Base-by-base conservation (phyloP, 768 basidiomycete species). In the Pleurotus ostreatus region DNA sequence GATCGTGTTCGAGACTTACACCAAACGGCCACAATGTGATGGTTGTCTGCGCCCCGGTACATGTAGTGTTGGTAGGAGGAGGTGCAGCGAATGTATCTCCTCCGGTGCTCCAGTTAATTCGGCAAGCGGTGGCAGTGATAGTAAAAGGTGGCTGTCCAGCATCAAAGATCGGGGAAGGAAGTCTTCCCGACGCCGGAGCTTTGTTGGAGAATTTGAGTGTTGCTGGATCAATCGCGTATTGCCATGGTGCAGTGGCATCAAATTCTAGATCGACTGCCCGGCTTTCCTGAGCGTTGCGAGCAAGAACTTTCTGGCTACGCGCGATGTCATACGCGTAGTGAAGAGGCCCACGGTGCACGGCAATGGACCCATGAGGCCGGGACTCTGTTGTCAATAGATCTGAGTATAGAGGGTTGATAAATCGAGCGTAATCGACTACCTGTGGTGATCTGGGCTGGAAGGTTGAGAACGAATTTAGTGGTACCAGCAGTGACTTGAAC, bases 291-390 rank as follows among this genome's bases (percentile, higher is more conserved):
- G 74, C 65, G 61, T 81, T 78, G 47, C 63, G 68, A 1, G 69
- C 60, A 20, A 82, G 70, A 38, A 78, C 74, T 34, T 62, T 73
- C 57, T 72, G 68, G 47, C 49, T 72, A 22, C 68, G 67, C 11
- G 72, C 61, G 53, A 73, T 82, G 65, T 82, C 80, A 58, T 77
- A 78, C 4, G 81, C 80, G 61, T 81, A 83, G 64, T 82, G 73
- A 43, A 83, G 62, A 8, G 80, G 78, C 13, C 80, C 81, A 6
- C 80, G 77, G 46, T 83, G 80, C 13, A 83, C 71, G 7, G 80
- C 80, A 48, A 81, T 70, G 6, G 79, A 79, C 6, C 75, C 74
- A 59, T 81, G 75, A 15, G 80, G 79, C 16, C 81, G 73, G 25
- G 62, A 71, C 64, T 84, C 80, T 82, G 59, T 37, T 43, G 41